These are phyloP conservation scores for Mortierella sp. DNA, from an alignment of 371 early-diverging fungal species.

Conservation along the genomic window DNA sequence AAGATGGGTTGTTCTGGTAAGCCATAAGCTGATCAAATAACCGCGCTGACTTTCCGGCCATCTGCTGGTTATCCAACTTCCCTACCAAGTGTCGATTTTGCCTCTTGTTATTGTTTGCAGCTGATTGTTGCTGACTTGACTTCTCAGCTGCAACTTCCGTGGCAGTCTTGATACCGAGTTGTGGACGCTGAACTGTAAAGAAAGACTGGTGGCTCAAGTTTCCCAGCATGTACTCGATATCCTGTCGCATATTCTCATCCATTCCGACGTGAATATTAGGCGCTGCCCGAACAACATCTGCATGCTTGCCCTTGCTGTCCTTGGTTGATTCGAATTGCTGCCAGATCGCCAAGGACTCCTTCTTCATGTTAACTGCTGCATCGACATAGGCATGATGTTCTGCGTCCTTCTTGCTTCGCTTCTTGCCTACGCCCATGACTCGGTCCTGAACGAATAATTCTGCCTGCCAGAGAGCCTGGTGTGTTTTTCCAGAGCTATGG, in stretches of 20 bases:
- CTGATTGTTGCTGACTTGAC: slow-evolving; percentile 6
- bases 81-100: slow-evolving; percentile 46
- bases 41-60: slow-evolving; percentile 50
- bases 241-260: slow-evolving; percentile 44
- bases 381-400: slow-evolving; percentile 54
- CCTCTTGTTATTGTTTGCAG: slow-evolving; percentile 9
- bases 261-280: slow-evolving; percentile 54
- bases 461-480: slow-evolving; percentile 56
- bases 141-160: slow-evolving; percentile 7
- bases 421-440: slow-evolving; percentile 50
- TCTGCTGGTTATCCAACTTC: slow-evolving; percentile 38
- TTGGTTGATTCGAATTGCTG: slow-evolving; percentile 55
- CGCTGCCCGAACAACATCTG: slow-evolving; percentile 38
- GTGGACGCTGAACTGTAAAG: slow-evolving; percentile 38
- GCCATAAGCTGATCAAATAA: slow-evolving; percentile 35
- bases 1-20: slow-evolving; percentile 44
- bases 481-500: slow-evolving; percentile 48
- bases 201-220: slow-evolving; percentile 43
- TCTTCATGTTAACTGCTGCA: slow-evolving; percentile 57
- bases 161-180: slow-evolving; percentile 11
- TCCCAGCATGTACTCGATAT: slow-evolving; percentile 43
- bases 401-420: slow-evolving; percentile 57
- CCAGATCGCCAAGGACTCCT: slow-evolving; percentile 52
- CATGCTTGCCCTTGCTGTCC: slow-evolving; percentile 51
- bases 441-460: slow-evolving; percentile 49